Conservation (phyloP, 352 stramenopile species). For the Phytophthora macrochlamydospora region DNA sequence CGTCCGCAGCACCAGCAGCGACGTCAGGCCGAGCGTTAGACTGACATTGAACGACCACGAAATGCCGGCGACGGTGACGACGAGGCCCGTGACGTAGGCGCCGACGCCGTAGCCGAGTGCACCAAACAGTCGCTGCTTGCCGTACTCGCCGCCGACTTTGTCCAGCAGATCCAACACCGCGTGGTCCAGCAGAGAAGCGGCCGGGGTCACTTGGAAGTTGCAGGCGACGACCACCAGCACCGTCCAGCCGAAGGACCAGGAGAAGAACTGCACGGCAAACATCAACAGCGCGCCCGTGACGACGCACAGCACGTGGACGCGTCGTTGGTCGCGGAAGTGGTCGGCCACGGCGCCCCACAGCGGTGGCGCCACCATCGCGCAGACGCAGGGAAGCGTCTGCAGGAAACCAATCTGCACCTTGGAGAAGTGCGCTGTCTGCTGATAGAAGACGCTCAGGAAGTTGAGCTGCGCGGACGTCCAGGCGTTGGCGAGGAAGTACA, state of each 20-base stretch:
- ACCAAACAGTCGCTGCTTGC: conserved; percentile 83
- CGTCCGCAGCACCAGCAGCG: conserved; percentile 64
- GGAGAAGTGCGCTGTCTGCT: conserved; percentile 64
- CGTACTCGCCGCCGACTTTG: conserved; percentile 77
- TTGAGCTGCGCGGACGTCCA: conserved; percentile 75
- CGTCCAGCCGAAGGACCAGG: conserved; percentile 56
- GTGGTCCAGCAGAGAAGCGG: conserved; percentile 72
- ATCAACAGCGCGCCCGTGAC: conserved; percentile 61
- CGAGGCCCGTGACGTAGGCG: conserved; percentile 73
- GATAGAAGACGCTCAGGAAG: conserved; percentile 78
- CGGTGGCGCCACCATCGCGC: conserved; percentile 67
- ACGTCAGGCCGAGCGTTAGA: conserved; percentile 50
- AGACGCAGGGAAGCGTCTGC: conserved; percentile 71
- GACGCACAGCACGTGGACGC: conserved; percentile 69
- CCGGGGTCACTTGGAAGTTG: conserved; percentile 70
- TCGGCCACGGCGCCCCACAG: conserved; percentile 80
- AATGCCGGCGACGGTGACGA: conserved; percentile 64
- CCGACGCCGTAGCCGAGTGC: conserved; percentile 68
- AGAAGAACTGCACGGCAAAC: conserved; percentile 60
- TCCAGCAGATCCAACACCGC: conserved; percentile 69
- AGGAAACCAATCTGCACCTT: conserved; percentile 82
- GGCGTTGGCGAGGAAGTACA: conserved; percentile 74
- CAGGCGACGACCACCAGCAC: conserved; percentile 56
- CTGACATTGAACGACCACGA: conserved; percentile 82
- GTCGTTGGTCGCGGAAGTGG: conserved; percentile 62